These are phyloP conservation scores for Phytophthora ohioensis DNA, from an alignment of 352 stramenopile genomes.

Conservation along the genomic window DNA sequence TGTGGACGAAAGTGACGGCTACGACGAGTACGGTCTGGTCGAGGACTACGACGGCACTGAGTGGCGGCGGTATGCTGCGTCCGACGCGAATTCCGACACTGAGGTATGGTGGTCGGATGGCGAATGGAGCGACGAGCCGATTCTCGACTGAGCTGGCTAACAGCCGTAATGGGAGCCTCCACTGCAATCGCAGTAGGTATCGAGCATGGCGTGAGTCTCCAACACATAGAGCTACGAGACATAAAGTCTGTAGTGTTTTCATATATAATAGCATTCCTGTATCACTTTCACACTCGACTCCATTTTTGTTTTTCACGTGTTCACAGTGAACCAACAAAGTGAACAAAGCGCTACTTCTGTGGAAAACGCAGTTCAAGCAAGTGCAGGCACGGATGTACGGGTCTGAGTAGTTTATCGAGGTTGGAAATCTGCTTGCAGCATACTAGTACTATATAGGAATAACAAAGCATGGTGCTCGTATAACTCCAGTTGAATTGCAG, in stretches of 20 bases:
- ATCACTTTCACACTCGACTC: background rate
- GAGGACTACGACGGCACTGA: conserved; percentile 39
- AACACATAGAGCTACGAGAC: conserved; percentile 14
- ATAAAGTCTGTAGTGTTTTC: conserved; percentile 3
- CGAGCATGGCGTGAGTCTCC: too few species aligned
- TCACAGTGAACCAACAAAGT: too few species aligned
- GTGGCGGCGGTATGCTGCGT: conserved; percentile 28
- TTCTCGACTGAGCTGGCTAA: conserved; percentile 22
- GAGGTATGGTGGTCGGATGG: conserved; percentile 42
- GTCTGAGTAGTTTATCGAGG: too few species aligned
- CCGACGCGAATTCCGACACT: conserved; percentile 34
- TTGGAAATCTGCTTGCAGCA: too few species aligned
- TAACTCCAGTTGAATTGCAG: background rate
- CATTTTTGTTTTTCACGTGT: too few species aligned
- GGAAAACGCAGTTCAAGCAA: too few species aligned
- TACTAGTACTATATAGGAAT: too few species aligned
- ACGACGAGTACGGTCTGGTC: conserved; percentile 44
- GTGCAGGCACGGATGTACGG: too few species aligned
- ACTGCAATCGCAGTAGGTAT: too few species aligned
- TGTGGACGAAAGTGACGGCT: conserved; percentile 44
- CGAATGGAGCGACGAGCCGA: conserved; percentile 38
- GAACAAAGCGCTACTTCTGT: too few species aligned
- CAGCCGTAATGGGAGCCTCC: background rate
- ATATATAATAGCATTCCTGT: conserved; percentile 23
- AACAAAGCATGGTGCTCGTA: too few species aligned